Conservation (phyloP, 1,139 yeast genomes). For the Pneumocystis oryctolagi region DNA sequence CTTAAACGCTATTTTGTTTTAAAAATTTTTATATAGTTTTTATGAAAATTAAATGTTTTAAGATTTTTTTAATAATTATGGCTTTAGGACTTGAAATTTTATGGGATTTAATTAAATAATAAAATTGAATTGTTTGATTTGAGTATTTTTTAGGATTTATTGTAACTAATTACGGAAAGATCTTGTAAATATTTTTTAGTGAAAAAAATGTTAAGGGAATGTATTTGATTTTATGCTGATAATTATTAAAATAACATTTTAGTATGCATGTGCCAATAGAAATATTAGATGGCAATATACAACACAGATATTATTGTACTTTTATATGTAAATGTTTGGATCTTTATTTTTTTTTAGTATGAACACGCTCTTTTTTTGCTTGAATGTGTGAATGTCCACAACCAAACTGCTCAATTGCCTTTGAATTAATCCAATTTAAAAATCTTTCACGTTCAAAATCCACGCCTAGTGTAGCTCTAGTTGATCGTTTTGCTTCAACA, state of each 20-base stretch:
- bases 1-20: not conserved
- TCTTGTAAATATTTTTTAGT: not conserved
- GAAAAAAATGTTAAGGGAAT: not conserved
- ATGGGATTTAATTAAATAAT: not conserved
- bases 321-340: not conserved
- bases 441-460: not conserved
- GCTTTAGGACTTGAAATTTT: not conserved
- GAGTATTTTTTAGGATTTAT: not conserved
- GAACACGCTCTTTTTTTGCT: not conserved
- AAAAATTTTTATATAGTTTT: not conserved
- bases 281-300: not conserved
- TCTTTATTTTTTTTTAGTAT: not conserved
- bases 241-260: not conserved
- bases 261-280: not conserved
- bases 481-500: not conserved
- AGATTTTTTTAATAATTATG: not conserved
- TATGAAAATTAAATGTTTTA: not conserved
- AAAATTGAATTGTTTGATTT: not conserved
- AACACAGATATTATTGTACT: not conserved
- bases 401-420: not conserved
- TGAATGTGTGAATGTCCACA: not conserved
- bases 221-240: not conserved
- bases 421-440: not conserved
- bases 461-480: not conserved
- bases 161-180: not conserved